phyloP scores from a whole-genome alignment of 2,329 filamentous ascomycete genomes.

The Thermomyces lanuginosus region DNA sequence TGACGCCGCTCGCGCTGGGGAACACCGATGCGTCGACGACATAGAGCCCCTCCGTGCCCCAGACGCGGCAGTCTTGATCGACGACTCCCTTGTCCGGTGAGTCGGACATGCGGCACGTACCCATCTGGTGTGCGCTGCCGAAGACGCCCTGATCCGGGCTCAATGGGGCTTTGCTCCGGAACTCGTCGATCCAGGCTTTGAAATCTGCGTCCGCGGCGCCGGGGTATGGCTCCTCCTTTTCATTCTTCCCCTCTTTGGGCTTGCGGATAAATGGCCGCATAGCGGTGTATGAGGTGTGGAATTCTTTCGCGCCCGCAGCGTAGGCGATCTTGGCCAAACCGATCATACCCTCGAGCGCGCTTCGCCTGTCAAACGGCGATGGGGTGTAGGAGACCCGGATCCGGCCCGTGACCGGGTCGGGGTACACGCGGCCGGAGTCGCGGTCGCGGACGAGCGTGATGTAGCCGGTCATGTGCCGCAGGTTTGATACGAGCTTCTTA shows the following conservation, averaged over 20 bases:
- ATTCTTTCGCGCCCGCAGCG: conserved; percentile 63
- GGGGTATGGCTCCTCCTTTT: too few relatives aligned
- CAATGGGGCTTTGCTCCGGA: conserved; percentile 32
- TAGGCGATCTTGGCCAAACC: conserved; percentile 62
- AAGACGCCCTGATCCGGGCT: conserved; percentile 28
- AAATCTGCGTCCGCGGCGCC: conserved; percentile 39
- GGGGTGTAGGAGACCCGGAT: conserved; percentile 53
- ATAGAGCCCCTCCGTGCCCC: conserved; percentile 31
- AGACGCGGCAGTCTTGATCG: conserved; percentile 30
- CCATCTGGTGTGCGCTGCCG: conserved; percentile 37
- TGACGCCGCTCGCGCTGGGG: conserved; percentile 35
- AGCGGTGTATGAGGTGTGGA: conserved; percentile 48
- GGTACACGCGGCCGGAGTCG: conserved; percentile 56
- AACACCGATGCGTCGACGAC: conserved; percentile 36
- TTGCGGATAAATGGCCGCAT: conserved; percentile 46
- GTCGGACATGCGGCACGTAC: conserved; percentile 33
- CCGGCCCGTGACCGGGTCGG: conserved; percentile 50
- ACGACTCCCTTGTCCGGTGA: conserved; percentile 28
- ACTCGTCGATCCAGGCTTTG: conserved; percentile 36
- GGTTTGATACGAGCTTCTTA: conserved; percentile 54
- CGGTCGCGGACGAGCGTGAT: conserved; percentile 62
- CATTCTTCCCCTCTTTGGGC: conserved; percentile 33
- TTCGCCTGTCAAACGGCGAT: conserved; percentile 53
- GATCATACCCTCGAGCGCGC: conserved; percentile 55
- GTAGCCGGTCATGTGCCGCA: conserved; percentile 53